These are phyloP conservation scores for Nevesoporus exiguus DNA, from an alignment of 768 basidiomycete species.

Conservation along the genomic window DNA sequence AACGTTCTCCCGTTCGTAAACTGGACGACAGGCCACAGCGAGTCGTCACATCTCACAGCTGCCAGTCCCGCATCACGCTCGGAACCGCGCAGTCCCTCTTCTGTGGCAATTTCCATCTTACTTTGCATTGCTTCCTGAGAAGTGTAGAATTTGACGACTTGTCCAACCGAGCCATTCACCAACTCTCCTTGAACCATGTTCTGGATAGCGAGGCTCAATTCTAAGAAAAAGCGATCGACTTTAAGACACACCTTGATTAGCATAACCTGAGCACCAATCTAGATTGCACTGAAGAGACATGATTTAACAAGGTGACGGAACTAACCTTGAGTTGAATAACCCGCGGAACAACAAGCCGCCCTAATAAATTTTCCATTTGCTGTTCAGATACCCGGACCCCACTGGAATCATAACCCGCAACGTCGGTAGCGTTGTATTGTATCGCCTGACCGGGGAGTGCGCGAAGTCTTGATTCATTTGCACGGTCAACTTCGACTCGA, in stretches of 20 bases:
- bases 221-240: background rate
- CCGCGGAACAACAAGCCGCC: conserved; percentile 59
- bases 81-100: conserved; percentile 32
- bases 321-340: conserved; percentile 47
- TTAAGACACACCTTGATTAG: conserved; percentile 53
- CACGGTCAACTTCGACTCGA: conserved; percentile 64
- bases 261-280: conserved; percentile 88
- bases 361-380: conserved; percentile 45
- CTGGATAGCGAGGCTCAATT: conserved; percentile 32
- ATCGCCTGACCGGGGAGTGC: conserved; percentile 38
- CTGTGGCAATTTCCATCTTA: conserved; percentile 36
- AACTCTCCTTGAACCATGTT: conserved; percentile 65
- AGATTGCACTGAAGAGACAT: conserved; percentile 3
- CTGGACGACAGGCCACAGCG: conserved; percentile 58
- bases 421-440: conserved; percentile 45
- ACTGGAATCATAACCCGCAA: conserved; percentile 43
- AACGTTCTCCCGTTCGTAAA: conserved; percentile 49
- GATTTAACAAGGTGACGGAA: background rate
- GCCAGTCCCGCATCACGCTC: conserved; percentile 20
- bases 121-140: conserved; percentile 40
- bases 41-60: conserved; percentile 21
- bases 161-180: conserved; percentile 70
- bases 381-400: conserved; percentile 34
- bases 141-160: conserved; percentile 46
- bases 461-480: conserved; percentile 54